These are phyloP conservation scores for Aquilaria agallochum DNA, from an alignment of 441 rosid genomes.

Conservation along the genomic window DNA sequence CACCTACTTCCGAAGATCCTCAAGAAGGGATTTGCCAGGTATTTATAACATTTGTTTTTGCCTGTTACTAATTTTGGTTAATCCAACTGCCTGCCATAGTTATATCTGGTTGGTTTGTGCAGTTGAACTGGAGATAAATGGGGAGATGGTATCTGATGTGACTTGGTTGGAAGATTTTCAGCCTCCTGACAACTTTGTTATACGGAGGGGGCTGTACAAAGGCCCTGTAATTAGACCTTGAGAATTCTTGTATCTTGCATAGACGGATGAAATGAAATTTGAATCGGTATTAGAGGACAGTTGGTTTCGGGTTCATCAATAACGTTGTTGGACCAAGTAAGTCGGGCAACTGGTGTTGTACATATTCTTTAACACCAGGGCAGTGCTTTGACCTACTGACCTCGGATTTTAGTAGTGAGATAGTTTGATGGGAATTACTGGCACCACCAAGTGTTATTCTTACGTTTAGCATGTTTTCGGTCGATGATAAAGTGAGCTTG, in stretches of 20 bases:
- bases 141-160: slow-evolving; percentile 40
- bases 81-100: neutral
- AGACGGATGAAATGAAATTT: neutral
- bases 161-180: slow-evolving; percentile 78
- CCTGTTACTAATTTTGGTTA: neutral
- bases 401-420: slow-evolving; percentile 26
- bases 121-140: slow-evolving; percentile 60
- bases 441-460: slow-evolving; percentile 6
- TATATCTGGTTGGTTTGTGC: slow-evolving; percentile 10
- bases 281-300: slow-evolving; percentile 4
- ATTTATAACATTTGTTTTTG: slow-evolving; percentile 6
- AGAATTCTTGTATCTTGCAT: slow-evolving; percentile 25
- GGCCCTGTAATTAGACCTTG: slow-evolving; percentile 75
- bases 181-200: slow-evolving; percentile 73
- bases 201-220: slow-evolving; percentile 56
- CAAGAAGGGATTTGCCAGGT: slow-evolving; percentile 56
- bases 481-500: slow-evolving; percentile 4
- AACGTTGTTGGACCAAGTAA: slow-evolving; percentile 18
- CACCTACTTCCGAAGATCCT: slow-evolving; percentile 57
- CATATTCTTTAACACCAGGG: slow-evolving; percentile 23
- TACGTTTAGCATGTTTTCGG: slow-evolving; percentile 3
- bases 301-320: slow-evolving; percentile 8
- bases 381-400: slow-evolving; percentile 21
- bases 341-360: slow-evolving; percentile 32
- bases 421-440: slow-evolving; percentile 7